These are phyloP conservation scores for Metarhizium brunneum DNA, from an alignment of 2,329 filamentous ascomycete species.

Conservation along the genomic window DNA sequence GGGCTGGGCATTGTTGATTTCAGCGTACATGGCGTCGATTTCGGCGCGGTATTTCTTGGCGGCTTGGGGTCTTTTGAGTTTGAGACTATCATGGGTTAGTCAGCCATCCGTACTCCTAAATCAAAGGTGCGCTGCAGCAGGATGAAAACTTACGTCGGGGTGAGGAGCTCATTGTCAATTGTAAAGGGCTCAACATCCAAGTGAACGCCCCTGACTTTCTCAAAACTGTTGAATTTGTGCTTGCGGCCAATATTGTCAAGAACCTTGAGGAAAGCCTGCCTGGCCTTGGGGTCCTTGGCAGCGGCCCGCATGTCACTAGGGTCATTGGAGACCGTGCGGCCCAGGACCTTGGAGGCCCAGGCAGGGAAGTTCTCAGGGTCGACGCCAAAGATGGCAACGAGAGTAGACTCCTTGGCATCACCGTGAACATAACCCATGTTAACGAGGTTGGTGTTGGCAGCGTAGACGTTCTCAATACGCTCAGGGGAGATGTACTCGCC, in stretches of 20 bases:
- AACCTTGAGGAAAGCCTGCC: constrained; percentile 66
- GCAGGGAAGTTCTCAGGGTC: constrained; percentile 75
- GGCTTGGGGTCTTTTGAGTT: constrained; percentile 50
- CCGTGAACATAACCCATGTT: constrained; percentile 84
- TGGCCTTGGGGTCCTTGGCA: constrained; percentile 59
- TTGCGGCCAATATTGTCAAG: constrained; percentile 70
- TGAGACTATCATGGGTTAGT: constrained; percentile 34
- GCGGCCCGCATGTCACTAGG: constrained; percentile 57
- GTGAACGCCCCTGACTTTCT: constrained; percentile 66
- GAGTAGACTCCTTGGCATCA: constrained; percentile 68
- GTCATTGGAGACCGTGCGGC: constrained; percentile 57
- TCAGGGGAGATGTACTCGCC: constrained; percentile 98
- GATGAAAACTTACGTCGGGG: constrained; percentile 61
- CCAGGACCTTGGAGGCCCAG: constrained; percentile 70
- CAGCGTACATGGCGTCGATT: constrained; percentile 48
- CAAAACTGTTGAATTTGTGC: constrained; percentile 87
- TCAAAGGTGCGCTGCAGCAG: not conserved
- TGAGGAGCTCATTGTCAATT: constrained; percentile 84
- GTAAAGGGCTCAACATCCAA: constrained; percentile 84
- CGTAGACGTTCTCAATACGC: constrained; percentile 89
- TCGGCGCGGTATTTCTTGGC: constrained; percentile 42
- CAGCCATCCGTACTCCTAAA: too few relatives aligned
- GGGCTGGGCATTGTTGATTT: constrained; percentile 27
- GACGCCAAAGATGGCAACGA: constrained; percentile 83
- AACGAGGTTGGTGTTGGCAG: constrained; percentile 70